Conservation (phyloP, 2,329 filamentous ascomycete genomes). For the Ophiostoma sp. region DNA sequence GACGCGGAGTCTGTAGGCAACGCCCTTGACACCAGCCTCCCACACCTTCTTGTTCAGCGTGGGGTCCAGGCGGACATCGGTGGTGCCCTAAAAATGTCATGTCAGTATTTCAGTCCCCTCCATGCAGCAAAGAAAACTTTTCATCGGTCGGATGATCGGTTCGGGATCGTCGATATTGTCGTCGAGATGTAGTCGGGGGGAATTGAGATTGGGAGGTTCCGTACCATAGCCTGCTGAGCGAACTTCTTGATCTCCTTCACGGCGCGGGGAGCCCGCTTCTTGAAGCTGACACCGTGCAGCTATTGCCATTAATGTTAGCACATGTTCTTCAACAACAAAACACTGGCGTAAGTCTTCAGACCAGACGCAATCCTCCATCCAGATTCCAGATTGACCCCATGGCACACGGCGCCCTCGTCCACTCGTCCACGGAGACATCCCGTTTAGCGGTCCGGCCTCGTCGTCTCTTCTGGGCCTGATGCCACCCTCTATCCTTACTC, state of each 20-base stretch:
- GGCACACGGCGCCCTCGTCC: background rate
- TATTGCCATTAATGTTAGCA: conserved; percentile 41
- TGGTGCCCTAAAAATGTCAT: conserved; percentile 69
- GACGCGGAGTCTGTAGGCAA: conserved; percentile 94
- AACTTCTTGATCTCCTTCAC: conserved; percentile 99
- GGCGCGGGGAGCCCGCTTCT: conserved; percentile 97
- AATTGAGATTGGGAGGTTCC: conserved; percentile 38
- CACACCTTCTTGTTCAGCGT: conserved; percentile 99
- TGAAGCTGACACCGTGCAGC: conserved; percentile 97
- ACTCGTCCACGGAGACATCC: background rate
- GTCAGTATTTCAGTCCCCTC: conserved; percentile 6
- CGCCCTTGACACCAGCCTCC: conserved; percentile 98
- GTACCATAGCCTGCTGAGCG: conserved; percentile 92
- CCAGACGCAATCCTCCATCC: background rate
- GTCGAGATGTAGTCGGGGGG: conserved; percentile 3
- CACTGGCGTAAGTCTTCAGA: background rate
- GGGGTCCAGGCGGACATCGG: conserved; percentile 96
- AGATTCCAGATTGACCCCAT: background rate
- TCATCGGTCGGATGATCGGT: background rate
- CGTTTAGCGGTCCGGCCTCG: too few species aligned
- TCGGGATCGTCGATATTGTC: background rate
- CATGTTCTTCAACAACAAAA: background rate
- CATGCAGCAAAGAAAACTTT: background rate
- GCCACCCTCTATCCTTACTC: background rate
- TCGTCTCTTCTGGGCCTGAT: background rate